Evolutionary conservation across 106 monocot species (phyloP).

Genomic region (Iris macrosiphon): DNA sequence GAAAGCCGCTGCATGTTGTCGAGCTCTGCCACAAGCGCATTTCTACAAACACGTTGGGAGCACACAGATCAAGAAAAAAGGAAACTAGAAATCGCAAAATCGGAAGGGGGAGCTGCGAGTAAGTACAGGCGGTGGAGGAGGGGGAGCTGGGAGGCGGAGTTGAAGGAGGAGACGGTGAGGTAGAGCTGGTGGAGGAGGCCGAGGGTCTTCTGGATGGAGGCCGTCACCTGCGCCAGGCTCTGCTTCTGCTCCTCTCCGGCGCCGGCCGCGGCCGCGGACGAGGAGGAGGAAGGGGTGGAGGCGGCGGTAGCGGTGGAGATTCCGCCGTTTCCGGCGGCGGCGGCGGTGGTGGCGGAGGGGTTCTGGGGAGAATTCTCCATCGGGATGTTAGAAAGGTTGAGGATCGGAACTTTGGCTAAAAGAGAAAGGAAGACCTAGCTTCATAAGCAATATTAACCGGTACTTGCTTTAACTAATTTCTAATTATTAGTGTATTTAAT

Average conservation of each 20-base stretch:
- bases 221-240: conserved; percentile 48
- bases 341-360: conserved; percentile 5
- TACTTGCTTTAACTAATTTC: too few relatives aligned
- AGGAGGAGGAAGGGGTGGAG: conserved; percentile 4
- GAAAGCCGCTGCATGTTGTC: conserved; percentile 89
- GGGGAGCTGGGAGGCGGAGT: conserved; percentile 70
- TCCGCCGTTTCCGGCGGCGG: conserved; percentile 6
- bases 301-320: conserved; percentile 5
- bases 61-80: background rate
- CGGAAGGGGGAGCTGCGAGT: background rate
- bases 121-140: conserved; percentile 81
- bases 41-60: conserved; percentile 27
- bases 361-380: conserved; percentile 26
- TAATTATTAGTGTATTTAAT: too few relatives aligned
- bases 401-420: too few relatives aligned
- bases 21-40: conserved; percentile 65
- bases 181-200: conserved; percentile 86
- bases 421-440: too few relatives aligned
- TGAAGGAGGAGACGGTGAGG: conserved; percentile 95
- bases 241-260: conserved; percentile 52
- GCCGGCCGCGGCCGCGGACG: conserved; percentile 9
- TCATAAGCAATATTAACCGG: too few relatives aligned
- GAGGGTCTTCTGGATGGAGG: conserved; percentile 75
- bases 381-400: background rate
- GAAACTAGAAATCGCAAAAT: conserved; percentile 2